Percentiles rank a stretch among this genome's conserved stretches.
These are phyloP conservation scores for Boletus tomentosulus DNA, from an alignment of 768 basidiomycete genomes.

Conservation along the genomic window DNA sequence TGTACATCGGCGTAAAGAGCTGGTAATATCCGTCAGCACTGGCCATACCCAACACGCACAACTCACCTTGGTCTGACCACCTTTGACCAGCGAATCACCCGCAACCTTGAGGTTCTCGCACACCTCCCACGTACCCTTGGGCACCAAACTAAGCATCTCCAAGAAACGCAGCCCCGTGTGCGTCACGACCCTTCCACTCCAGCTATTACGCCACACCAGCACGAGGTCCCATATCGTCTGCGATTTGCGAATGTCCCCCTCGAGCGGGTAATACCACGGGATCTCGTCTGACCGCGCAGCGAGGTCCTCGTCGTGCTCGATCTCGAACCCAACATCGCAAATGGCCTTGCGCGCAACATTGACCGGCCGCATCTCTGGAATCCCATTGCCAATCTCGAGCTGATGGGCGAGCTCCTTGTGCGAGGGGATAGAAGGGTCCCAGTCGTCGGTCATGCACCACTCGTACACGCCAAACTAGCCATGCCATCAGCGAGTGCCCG, in stretches of 20 bases:
- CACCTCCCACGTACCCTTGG: constrained; percentile 90
- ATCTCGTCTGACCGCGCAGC: constrained; percentile 75
- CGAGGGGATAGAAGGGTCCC: constrained; percentile 79
- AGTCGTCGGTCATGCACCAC: constrained; percentile 96
- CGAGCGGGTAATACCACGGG: constrained; percentile 96
- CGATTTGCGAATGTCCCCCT: constrained; percentile 88
- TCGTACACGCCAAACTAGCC: constrained; percentile 94
- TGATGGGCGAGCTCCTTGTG: constrained; percentile 91
- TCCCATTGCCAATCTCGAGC: constrained; percentile 94
- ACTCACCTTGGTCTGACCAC: constrained; percentile 81
- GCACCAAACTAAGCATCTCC: constrained; percentile 76
- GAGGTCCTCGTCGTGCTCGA: constrained; percentile 91
- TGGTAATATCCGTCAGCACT: constrained; percentile 25
- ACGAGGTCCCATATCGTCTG: constrained; percentile 92
- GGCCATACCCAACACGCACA: background rate
- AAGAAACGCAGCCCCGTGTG: constrained; percentile 74
- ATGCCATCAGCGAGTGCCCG: constrained; percentile 1
- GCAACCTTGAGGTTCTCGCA: constrained; percentile 86
- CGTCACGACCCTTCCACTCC: constrained; percentile 78
- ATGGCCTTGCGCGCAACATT: constrained; percentile 70
- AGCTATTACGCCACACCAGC: constrained; percentile 87
- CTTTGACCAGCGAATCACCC: constrained; percentile 71
- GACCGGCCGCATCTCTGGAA: constrained; percentile 92
- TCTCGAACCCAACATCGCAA: constrained; percentile 76
- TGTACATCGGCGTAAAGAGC: constrained; percentile 88